phyloP scores from a whole-genome alignment of 352 stramenopile genomes.

The Phytophthora palmivora region DNA sequence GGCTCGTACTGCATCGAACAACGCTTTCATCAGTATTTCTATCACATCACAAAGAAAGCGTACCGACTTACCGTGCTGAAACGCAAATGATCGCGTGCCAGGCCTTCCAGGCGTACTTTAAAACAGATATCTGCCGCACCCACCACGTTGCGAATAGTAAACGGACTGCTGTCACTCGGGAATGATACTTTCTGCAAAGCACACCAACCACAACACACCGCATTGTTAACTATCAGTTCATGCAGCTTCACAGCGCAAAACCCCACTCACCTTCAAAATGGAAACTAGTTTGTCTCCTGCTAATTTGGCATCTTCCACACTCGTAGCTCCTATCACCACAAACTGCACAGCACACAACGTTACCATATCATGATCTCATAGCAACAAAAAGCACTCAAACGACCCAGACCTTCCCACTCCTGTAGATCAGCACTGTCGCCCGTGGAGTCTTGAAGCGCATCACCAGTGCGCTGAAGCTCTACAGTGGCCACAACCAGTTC shows the following conservation, averaged over 20 bases:
- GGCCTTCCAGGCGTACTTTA: conserved; percentile 76
- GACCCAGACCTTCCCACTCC: conserved; percentile 63
- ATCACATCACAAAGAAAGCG: not conserved
- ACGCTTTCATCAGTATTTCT: conserved; percentile 1
- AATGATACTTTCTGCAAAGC: conserved; percentile 65
- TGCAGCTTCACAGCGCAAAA: not conserved
- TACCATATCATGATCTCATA: not conserved
- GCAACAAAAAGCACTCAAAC: not conserved
- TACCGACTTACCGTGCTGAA: conserved; percentile 69
- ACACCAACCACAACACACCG: not conserved
- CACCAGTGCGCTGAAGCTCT: conserved; percentile 74
- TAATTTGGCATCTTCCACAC: conserved; percentile 41
- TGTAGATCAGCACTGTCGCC: conserved; percentile 68
- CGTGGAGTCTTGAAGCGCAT: conserved; percentile 67
- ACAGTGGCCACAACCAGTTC: not conserved
- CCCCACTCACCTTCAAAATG: conserved; percentile 55
- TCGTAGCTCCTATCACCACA: conserved; percentile 63
- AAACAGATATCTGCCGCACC: conserved; percentile 93
- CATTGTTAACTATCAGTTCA: not conserved
- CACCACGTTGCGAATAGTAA: conserved; percentile 88
- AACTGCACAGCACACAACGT: conserved; percentile 45
- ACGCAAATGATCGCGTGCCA: conserved; percentile 60
- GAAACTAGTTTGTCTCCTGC: conserved; percentile 64
- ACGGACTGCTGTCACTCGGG: conserved; percentile 48
- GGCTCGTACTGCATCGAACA: conserved; percentile 92